Conservation (phyloP, 257 asterid genomes). For the Cinchona pubescens region DNA sequence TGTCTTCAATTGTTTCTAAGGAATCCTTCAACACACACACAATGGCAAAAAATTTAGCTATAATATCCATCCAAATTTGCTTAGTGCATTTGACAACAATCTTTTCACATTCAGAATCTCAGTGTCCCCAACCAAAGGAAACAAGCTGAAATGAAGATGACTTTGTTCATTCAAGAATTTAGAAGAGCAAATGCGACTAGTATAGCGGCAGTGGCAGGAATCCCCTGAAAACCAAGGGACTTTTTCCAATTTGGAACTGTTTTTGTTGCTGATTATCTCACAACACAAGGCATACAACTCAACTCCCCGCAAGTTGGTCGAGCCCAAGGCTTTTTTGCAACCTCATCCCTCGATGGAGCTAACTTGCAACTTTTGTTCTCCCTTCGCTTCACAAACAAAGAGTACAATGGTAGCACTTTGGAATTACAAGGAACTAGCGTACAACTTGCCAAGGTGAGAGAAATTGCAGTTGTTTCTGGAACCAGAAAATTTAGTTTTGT, state of each 20-base stretch:
- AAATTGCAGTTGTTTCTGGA: background rate
- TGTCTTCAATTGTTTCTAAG: too few relatives aligned
- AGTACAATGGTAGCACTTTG: slow-evolving; percentile 1
- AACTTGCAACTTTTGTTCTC: background rate
- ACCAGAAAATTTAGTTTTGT: background rate
- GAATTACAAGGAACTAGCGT: background rate
- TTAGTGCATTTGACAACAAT: too few relatives aligned
- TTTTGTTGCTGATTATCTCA: slow-evolving; percentile 4
- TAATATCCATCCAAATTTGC: too few relatives aligned
- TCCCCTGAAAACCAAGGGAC: background rate
- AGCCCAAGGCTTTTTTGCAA: background rate
- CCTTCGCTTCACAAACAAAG: background rate
- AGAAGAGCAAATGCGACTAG: background rate
- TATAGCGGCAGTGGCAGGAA: background rate
- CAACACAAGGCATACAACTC: background rate
- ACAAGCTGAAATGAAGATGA: too few relatives aligned
- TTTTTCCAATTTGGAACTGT: background rate
- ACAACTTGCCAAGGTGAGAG: background rate
- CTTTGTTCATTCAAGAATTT: slow-evolving; percentile 3
- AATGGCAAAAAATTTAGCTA: too few relatives aligned
- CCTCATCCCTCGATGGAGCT: background rate
- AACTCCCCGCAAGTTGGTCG: background rate
- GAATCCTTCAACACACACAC: too few relatives aligned
- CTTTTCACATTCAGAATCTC: too few relatives aligned
- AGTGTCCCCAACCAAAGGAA: too few relatives aligned